Conservation (phyloP, 352 stramenopile species). For the Pythium coloratum region DNA sequence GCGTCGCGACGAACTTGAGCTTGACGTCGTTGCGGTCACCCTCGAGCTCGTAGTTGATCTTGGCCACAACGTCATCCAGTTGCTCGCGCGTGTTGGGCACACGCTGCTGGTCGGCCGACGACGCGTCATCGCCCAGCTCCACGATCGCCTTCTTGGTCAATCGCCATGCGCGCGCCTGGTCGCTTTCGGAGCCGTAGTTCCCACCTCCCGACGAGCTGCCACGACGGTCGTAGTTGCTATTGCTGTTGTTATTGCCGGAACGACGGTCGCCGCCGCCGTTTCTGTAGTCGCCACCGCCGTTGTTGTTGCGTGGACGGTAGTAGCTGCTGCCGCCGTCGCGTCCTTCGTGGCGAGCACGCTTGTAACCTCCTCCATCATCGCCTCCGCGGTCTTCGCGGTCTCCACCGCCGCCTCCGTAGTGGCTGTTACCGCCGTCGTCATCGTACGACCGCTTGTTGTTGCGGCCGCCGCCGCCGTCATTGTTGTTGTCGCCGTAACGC, state of each 20-base stretch:
- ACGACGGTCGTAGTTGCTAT: constrained; percentile 26
- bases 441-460: constrained; percentile 65
- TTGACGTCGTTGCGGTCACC: constrained; percentile 55
- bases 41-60: constrained; percentile 58
- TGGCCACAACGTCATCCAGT: constrained; percentile 36
- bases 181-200: constrained; percentile 42
- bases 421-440: constrained; percentile 12
- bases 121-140: constrained; percentile 54
- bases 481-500: constrained; percentile 32
- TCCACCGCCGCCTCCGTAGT: constrained; percentile 21
- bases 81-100: constrained; percentile 38
- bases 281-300: constrained; percentile 35
- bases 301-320: constrained; percentile 65
- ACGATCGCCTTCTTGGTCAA: constrained; percentile 75
- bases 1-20: constrained; percentile 46
- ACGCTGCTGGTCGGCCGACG: constrained; percentile 17
- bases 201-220: constrained; percentile 16
- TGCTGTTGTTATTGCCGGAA: constrained; percentile 31
- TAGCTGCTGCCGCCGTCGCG: constrained; percentile 40
- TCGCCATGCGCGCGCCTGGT: constrained; percentile 66
- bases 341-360: constrained; percentile 46
- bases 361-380: constrained; percentile 35
- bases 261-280: constrained; percentile 37
- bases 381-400: constrained; percentile 6
- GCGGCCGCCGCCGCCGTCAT: constrained; percentile 11